Evolutionary conservation across 116 monocot genomes (phyloP), one percentile per base, ranked within the genome.

Genomic region (Dioscorea cayenensis): DNA sequence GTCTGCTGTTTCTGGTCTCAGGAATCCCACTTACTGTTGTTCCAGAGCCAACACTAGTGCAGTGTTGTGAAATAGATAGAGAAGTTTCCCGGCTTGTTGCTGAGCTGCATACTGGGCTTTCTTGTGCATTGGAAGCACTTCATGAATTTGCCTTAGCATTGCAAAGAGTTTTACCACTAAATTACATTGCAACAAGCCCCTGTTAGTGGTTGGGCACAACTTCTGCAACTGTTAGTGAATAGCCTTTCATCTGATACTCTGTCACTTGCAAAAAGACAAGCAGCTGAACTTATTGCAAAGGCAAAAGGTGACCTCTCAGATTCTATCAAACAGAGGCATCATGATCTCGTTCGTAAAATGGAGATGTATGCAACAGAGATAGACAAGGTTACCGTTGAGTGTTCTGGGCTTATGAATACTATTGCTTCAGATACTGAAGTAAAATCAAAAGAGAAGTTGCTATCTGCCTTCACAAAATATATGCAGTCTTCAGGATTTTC

Each of bases 21-120:
- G 86, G 88, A 63, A 86, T 97, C 64, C 97, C 97, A 70, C 80
- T 97, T n/a, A 81, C 97, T 64, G 69, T 97, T 78, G 90, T 97
- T 60, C 97, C 97, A 66, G 97, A 97, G 69, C 93, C 97, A 28
- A 90, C 90, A 73, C 92, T 85, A 73, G 79, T 76, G 27, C 97
- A 90, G 48, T 90, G 90, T 73, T 77, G 60, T 83, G 97, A 97
- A 72, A 75, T 97, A 78, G 97, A 97, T 77, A 86, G 69, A 65
- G 93, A 97, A 71, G 74, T 97, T 77, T 84, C 76, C 65, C 79
- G 65, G 36, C 63, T 93, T 52, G 70, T 84, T 63, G 25, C 71
- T 60, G 97, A 97, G 66, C 86, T 97, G 71, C 79, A 88, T 17
- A 71, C 36, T 80, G 86, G 83, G 13, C 72, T 90, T 83, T 79